A percentile compares a stretch with the other conserved stretches of the same genome.
These are phyloP conservation scores for Backusella macrospora DNA, from an alignment of 192 early-diverging fungal species.

Conservation along the genomic window DNA sequence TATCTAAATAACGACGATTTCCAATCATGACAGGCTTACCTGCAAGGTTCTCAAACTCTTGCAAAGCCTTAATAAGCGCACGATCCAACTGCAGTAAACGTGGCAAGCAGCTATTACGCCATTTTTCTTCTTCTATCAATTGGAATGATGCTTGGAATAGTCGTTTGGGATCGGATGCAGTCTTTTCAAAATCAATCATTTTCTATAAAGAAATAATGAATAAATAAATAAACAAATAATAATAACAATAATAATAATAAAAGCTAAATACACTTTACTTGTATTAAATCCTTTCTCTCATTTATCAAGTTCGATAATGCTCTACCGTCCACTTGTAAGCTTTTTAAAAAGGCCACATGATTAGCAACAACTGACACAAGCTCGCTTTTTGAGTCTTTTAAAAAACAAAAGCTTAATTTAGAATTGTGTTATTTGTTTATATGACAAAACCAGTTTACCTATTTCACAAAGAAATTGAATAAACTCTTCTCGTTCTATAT, in stretches of 20 bases:
- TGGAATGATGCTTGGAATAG: slow-evolving; percentile 76
- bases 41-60: slow-evolving; percentile 51
- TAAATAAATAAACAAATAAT: not conserved
- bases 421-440: not conserved
- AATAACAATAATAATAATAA: not conserved
- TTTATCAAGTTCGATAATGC: slow-evolving; percentile 48
- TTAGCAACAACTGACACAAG: slow-evolving; percentile 23
- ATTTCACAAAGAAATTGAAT: slow-evolving; percentile 37
- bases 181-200: slow-evolving; percentile 79
- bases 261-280: slow-evolving; percentile 34
- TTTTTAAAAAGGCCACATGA: slow-evolving; percentile 31
- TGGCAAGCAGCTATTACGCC: slow-evolving; percentile 76
- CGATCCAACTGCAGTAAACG: slow-evolving; percentile 69
- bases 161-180: slow-evolving; percentile 73
- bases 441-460: slow-evolving; percentile 29
- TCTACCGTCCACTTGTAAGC: slow-evolving; percentile 24
- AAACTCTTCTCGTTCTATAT: slow-evolving; percentile 47
- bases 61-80: slow-evolving; percentile 52
- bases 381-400: slow-evolving; percentile 2
- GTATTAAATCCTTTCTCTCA: slow-evolving; percentile 48
- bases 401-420: slow-evolving; percentile 12
- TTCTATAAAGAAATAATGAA: slow-evolving; percentile 34
- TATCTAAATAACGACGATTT: slow-evolving; percentile 32
- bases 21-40: slow-evolving; percentile 36
- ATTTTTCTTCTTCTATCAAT: slow-evolving; percentile 83